Conservation (phyloP, 1,139 yeast genomes). For the Scheffersomyces insectosa region DNA sequence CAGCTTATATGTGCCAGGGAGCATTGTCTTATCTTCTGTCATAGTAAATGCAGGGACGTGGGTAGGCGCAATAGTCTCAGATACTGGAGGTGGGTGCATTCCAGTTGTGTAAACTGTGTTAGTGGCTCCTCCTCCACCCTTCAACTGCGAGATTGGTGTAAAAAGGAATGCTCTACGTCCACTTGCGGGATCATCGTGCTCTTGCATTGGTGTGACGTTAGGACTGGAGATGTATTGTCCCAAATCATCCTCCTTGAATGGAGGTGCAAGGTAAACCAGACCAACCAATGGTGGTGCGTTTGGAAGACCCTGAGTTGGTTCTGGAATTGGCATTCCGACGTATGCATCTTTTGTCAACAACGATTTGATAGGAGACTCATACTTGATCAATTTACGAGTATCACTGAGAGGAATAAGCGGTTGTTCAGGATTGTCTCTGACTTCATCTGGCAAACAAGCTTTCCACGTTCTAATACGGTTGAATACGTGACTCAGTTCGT, state of each 20-base stretch:
- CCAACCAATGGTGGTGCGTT: constrained; percentile 91
- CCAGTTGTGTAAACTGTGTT: constrained; percentile 22
- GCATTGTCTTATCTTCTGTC: constrained; percentile 8
- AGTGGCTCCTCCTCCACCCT: constrained; percentile 36
- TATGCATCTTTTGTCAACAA: constrained; percentile 74
- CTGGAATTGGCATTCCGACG: constrained; percentile 74
- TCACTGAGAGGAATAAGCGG: constrained; percentile 57
- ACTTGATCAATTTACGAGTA: constrained; percentile 69
- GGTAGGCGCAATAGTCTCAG: constrained; percentile 33
- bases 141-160: constrained; percentile 50
- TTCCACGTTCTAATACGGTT: constrained; percentile 98
- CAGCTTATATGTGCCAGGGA: constrained; percentile 19
- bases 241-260: constrained; percentile 72
- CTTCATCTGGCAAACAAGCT: constrained; percentile 96
- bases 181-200: constrained; percentile 54
- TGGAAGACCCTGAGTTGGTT: constrained; percentile 73
- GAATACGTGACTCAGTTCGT: constrained; percentile 85
- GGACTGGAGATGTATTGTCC: constrained; percentile 66
- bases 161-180: constrained; percentile 44
- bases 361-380: constrained; percentile 81
- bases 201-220: constrained; percentile 52
- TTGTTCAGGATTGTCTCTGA: constrained; percentile 82
- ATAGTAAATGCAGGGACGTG: constrained; percentile 16
- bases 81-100: not conserved
- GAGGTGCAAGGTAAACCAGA: constrained; percentile 78